phyloP scores from a whole-genome alignment of 306 rosid genomes.

The Potentilla sterilis region DNA sequence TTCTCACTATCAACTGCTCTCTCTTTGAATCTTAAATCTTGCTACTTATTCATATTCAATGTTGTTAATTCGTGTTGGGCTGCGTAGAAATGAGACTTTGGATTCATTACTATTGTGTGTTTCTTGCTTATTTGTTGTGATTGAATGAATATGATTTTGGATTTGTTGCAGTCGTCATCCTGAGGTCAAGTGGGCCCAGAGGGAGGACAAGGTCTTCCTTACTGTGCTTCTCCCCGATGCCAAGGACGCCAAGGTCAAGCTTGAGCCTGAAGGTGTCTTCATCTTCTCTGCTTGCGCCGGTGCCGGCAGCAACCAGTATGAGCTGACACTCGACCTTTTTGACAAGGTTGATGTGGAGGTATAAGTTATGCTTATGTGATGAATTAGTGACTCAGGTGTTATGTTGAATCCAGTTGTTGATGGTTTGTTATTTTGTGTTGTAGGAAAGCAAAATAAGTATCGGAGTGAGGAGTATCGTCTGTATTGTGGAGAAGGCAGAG shows the following conservation, averaged over 20 bases:
- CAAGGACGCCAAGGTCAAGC: constrained; percentile 80
- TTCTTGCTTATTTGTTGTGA: not conserved
- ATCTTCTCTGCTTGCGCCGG: constrained; percentile 81
- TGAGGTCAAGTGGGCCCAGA: constrained; percentile 98
- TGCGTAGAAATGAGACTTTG: not conserved
- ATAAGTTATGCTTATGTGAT: constrained; percentile 12
- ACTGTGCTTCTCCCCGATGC: constrained; percentile 87
- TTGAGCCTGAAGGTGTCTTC: constrained; percentile 77
- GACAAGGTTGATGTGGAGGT: constrained; percentile 91
- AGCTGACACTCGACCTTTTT: constrained; percentile 78
- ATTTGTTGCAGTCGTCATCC: constrained; percentile 78
- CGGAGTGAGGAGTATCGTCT: constrained; percentile 76
- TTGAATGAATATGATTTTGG: not conserved
- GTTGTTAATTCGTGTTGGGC: not conserved
- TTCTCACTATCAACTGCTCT: not conserved
- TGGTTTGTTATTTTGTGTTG: not conserved
- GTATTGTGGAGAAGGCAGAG: constrained; percentile 83
- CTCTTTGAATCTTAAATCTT: not conserved
- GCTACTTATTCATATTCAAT: not conserved
- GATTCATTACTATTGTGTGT: not conserved
- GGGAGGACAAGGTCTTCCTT: constrained; percentile 80
- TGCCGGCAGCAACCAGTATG: constrained; percentile 55
- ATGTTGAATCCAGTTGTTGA: not conserved
- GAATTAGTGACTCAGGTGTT: not conserved
- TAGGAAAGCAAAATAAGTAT: constrained; percentile 88